Percentiles rank a stretch among this genome's conserved stretches.
Conservation (phyloP, 2,329 filamentous ascomycete genomes). For the Neofusicoccum laricinum region DNA sequence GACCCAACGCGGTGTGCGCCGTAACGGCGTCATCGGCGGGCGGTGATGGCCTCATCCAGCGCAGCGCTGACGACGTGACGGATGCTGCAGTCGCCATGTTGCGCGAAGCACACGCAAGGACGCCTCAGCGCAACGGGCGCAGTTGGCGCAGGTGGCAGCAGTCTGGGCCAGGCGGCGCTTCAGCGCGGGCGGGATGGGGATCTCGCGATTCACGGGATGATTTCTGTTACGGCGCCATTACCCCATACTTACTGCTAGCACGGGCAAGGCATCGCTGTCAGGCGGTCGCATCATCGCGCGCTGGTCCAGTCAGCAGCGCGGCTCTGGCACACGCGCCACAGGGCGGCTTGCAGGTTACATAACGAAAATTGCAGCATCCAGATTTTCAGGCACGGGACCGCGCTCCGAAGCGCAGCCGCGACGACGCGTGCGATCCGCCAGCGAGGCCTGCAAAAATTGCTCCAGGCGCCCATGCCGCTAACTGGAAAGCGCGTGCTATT, state of each 20-base stretch:
- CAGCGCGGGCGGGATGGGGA: background rate
- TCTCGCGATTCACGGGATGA: constrained; percentile 10
- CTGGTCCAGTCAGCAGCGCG: constrained; percentile 7
- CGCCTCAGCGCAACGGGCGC: background rate
- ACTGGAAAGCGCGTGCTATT: constrained; percentile 37
- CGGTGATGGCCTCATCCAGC: background rate
- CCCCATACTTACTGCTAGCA: constrained; percentile 11
- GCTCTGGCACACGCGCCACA: constrained; percentile 13
- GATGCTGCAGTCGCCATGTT: background rate
- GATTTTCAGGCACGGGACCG: constrained; percentile 4
- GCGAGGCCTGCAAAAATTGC: constrained; percentile 16
- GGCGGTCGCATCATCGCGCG: constrained; percentile 8
- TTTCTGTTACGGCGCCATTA: constrained; percentile 15
- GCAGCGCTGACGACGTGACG: background rate
- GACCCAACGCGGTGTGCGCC: background rate
- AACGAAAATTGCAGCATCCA: constrained; percentile 4
- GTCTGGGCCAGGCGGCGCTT: background rate
- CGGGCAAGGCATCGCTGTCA: background rate
- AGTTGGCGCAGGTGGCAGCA: background rate
- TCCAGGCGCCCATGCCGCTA: constrained; percentile 38
- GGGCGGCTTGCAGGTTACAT: constrained; percentile 6
- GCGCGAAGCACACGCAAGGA: background rate
- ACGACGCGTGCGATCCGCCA: background rate
- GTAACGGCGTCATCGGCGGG: constrained; percentile 5
- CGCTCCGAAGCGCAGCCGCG: constrained; percentile 3